Percentiles rank a stretch among this genome's conserved stretches.
Conservation (phyloP, 306 rosid species). For the Corylus avellana region DNA sequence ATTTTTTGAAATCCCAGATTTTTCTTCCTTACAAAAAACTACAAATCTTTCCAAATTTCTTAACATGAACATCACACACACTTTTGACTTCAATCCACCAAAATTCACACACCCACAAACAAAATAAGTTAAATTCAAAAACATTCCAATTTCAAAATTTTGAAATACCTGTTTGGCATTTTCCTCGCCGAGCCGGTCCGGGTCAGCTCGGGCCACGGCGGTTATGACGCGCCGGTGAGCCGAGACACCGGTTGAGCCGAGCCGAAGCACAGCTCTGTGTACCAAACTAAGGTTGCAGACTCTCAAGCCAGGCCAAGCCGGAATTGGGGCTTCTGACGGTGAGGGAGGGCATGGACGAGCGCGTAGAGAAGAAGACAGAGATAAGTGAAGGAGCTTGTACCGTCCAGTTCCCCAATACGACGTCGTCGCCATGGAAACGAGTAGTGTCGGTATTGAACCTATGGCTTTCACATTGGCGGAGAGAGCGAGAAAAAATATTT, state of each 20-base stretch:
- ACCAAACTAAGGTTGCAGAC: slow-evolving; percentile 17
- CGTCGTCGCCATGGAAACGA: slow-evolving; percentile 34
- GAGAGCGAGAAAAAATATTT: background rate
- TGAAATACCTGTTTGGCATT: slow-evolving; percentile 40
- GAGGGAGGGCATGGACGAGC: slow-evolving; percentile 29
- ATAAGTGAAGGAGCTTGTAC: slow-evolving; percentile 20
- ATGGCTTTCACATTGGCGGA: background rate
- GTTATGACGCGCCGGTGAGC: slow-evolving; percentile 24
- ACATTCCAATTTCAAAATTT: background rate
- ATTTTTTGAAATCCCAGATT: background rate
- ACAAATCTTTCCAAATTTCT: background rate
- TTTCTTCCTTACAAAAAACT: background rate
- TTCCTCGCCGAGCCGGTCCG: slow-evolving; percentile 35
- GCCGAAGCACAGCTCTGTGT: background rate
- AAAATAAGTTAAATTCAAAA: background rate
- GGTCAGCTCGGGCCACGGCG: slow-evolving; percentile 43
- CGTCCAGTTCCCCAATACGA: slow-evolving; percentile 23
- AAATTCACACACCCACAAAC: background rate
- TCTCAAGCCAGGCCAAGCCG: slow-evolving; percentile 8
- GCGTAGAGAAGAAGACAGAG: slow-evolving; percentile 29
- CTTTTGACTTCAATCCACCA: background rate
- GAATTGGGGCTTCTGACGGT: slow-evolving; percentile 9
- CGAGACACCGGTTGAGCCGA: slow-evolving; percentile 7
- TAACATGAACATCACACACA: background rate
- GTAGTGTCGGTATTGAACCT: background rate